Evolutionary conservation across 768 basidiomycete species (phyloP).

Genomic region (Gymnopilus dilepis): DNA sequence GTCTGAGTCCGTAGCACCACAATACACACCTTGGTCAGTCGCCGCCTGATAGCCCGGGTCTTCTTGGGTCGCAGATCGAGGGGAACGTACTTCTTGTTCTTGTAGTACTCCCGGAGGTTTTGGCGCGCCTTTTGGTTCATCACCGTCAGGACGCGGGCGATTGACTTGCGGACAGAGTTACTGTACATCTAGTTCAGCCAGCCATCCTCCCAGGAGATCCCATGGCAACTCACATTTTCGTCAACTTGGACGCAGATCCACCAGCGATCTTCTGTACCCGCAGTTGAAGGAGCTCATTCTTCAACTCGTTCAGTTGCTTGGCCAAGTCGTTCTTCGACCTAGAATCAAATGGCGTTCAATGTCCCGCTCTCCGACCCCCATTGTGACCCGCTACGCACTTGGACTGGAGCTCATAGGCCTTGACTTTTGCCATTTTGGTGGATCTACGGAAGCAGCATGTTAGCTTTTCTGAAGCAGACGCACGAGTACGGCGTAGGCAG

Average conservation of each 20-base stretch:
- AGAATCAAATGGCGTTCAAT: slow-evolving; percentile 27
- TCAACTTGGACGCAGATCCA: slow-evolving; percentile 93
- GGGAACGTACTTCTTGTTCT: slow-evolving; percentile 93
- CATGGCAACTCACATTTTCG: slow-evolving; percentile 82
- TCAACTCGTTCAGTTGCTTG: slow-evolving; percentile 93
- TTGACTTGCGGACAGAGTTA: slow-evolving; percentile 95
- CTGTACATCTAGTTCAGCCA: slow-evolving; percentile 45
- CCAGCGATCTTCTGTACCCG: slow-evolving; percentile 99
- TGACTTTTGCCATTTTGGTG: slow-evolving; percentile 87
- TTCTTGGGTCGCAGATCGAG: slow-evolving; percentile 98
- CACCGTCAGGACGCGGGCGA: slow-evolving; percentile 97
- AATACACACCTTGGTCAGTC: slow-evolving; percentile 80
- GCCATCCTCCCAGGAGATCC: neutral
- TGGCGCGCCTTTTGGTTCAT: slow-evolving; percentile 98
- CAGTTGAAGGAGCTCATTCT: slow-evolving; percentile 90
- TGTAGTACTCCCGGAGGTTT: slow-evolving; percentile 98
- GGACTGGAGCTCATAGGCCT: slow-evolving; percentile 95
- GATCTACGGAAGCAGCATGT: slow-evolving; percentile 28
- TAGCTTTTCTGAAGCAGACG: slow-evolving; percentile 12
- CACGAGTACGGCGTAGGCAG: neutral
- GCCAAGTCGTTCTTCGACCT: slow-evolving; percentile 97
- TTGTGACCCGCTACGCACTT: slow-evolving; percentile 61
- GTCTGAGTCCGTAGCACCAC: neutral
- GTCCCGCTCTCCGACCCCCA: slow-evolving; percentile 3
- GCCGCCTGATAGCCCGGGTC: slow-evolving; percentile 97